Percentiles rank a stretch among this genome's conserved stretches.
Evolutionary conservation across 2,329 filamentous ascomycete species (phyloP).

Genomic region (Pseudomassariella vexata): DNA sequence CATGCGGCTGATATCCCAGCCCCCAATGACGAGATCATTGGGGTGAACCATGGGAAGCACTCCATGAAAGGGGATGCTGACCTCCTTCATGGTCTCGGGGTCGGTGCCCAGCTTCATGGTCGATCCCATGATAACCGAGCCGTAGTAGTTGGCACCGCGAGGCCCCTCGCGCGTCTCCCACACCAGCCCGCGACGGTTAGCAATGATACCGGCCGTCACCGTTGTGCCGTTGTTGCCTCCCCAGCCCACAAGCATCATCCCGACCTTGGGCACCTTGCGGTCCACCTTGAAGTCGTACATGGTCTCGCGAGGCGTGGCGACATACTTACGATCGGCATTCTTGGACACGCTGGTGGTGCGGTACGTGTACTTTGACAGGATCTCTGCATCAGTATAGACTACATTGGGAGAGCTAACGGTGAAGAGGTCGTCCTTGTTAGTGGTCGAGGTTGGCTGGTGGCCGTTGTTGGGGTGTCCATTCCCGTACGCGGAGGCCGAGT

Average conservation of each 20-base stretch:
- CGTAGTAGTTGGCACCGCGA: constrained; percentile 91
- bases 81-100: constrained; percentile 73
- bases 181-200: constrained; percentile 77
- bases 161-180: constrained; percentile 94
- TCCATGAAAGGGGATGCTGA: constrained; percentile 94
- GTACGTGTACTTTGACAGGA: constrained; percentile 93
- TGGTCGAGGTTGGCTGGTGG: constrained; percentile 18
- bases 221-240: constrained; percentile 98
- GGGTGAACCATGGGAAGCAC: constrained; percentile 96
- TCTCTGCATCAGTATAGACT: constrained; percentile 78
- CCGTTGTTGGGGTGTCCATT: constrained; percentile 44
- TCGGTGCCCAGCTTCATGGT: constrained; percentile 95
- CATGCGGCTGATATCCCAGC: constrained; percentile 81
- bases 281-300: constrained; percentile 97
- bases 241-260: constrained; percentile 96
- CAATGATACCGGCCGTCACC: constrained; percentile 93
- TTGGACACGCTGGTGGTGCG: constrained; percentile 81
- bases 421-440: constrained; percentile 61
- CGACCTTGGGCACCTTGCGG: constrained; percentile 85
- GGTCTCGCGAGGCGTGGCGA: constrained; percentile 82
- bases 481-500: constrained; percentile 51
- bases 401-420: constrained; percentile 90
- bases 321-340: constrained; percentile 65
- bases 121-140: constrained; percentile 93
- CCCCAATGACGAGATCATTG: constrained; percentile 89